Conservation (phyloP, 2,329 filamentous ascomycete genomes). For the Alternaria conjuncta region DNA sequence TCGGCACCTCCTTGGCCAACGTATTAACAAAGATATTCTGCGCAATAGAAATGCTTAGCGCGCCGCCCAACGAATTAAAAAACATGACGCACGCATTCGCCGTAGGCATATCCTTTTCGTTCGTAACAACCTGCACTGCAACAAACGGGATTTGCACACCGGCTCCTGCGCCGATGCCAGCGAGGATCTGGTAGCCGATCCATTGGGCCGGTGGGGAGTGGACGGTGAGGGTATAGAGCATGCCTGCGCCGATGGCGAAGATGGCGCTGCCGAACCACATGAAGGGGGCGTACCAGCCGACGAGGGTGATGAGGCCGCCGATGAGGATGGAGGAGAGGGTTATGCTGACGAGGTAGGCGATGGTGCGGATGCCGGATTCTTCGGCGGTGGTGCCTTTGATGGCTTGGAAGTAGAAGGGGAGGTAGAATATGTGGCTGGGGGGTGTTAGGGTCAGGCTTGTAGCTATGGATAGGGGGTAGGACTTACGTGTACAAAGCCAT, state of each 20-base stretch:
- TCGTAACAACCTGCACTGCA: conserved; percentile 53
- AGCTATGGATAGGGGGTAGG: background rate
- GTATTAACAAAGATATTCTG: conserved; percentile 73
- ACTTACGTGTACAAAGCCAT: conserved; percentile 49
- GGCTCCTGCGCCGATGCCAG: conserved; percentile 50
- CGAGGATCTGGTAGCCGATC: conserved; percentile 51
- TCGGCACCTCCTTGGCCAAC: conserved; percentile 60
- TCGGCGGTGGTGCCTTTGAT: conserved; percentile 51
- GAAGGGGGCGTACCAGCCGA: conserved; percentile 47
- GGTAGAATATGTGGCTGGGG: conserved; percentile 41
- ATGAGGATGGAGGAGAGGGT: conserved; percentile 35
- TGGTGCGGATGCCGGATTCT: conserved; percentile 44
- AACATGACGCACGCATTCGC: conserved; percentile 59
- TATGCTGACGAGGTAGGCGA: conserved; percentile 42
- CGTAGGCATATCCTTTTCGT: conserved; percentile 50
- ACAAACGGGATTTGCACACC: conserved; percentile 54
- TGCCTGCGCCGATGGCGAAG: conserved; percentile 46
- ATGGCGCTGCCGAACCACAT: conserved; percentile 46
- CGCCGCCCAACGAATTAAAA: conserved; percentile 70
- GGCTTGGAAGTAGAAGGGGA: conserved; percentile 54
- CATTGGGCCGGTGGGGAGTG: conserved; percentile 35
- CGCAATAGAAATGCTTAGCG: conserved; percentile 69
- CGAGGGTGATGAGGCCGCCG: conserved; percentile 34
- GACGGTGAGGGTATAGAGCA: conserved; percentile 47
- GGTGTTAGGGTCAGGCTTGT: background rate